Base-by-base conservation (phyloP, 2,329 filamentous ascomycete genomes). In the Penicillium frequentans region DNA sequence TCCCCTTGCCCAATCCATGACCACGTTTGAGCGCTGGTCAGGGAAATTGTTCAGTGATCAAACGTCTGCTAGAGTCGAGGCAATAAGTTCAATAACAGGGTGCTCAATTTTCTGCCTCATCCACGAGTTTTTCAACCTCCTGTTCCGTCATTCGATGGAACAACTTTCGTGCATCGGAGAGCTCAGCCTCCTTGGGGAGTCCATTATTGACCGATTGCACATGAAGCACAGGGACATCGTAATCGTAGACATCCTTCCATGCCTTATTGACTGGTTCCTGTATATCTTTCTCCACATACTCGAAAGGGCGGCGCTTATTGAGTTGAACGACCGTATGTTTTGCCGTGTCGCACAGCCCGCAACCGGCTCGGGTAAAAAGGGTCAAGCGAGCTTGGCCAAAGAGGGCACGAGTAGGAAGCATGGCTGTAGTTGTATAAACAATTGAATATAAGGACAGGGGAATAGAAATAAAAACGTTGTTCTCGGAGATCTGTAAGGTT, bases 211-310 rank as follows among this genome's bases (percentile, higher is more conserved):
- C 75, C 68, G 69, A 82, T 35, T 80, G 82, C 43, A 87, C 76
- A 67, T 88, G 85, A 29, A 88, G 77, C 59, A 88, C 85, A 0
- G 85, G 85, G 3, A 85, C 84, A 64, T 88, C 85, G 58, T 86
- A 86, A 49, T 87, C 84, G 64, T 88, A 88, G 16, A 84, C 70
- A 56, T 79, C 74, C 64, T 81, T 86, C 85, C 85, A 88, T 49
- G 77, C 72, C 59, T 82, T 75, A 50, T 86, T 80, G 4, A 72
- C 76, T 0, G 77, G 70, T 3, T 75, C 75, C 80, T 86, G 84
- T 52, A 88, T 83, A 64, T 87, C 80, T 57, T 86, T 73, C 69
- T 88, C 84, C 2, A 77, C 64, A 67, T 86, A 87, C 55, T 81
- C 77, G 61, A 87, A 82, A 2, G 78, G 76, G 42, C 80, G 76